Percentiles rank a stretch among this genome's conserved stretches.
These are phyloP conservation scores for Juncus effusus DNA, from an alignment of 176 grass and related monocot genomes.

Conservation along the genomic window DNA sequence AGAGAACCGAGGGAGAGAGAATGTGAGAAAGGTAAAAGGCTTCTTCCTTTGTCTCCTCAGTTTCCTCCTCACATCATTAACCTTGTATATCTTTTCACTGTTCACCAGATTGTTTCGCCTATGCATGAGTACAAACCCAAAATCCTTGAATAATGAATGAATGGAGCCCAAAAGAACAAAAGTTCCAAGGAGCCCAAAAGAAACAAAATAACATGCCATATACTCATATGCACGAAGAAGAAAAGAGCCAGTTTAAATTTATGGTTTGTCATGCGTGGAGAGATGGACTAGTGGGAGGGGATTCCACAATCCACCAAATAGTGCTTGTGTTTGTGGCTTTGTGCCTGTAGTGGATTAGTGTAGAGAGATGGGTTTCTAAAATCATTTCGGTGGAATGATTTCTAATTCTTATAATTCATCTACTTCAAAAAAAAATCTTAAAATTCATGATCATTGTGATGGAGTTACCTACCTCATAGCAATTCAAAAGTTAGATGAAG, in stretches of 20 bases:
- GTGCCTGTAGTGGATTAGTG: not conserved
- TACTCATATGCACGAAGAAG: not conserved
- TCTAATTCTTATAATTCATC: too few species aligned
- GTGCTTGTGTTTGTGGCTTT: slow-evolving; percentile 6
- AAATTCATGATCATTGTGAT: too few species aligned
- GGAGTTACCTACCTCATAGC: too few species aligned
- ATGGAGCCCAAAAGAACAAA: slow-evolving; percentile 22
- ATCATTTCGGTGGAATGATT: too few species aligned
- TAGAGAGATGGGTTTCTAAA: not conserved
- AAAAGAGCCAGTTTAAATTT: not conserved
- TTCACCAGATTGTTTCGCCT: slow-evolving; percentile 16
- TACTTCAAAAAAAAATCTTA: too few species aligned
- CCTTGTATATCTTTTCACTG: slow-evolving; percentile 16
- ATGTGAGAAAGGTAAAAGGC: slow-evolving; percentile 30
- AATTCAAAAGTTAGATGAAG: not conserved
- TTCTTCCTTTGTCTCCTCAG: slow-evolving; percentile 29
- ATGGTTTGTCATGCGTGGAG: slow-evolving; percentile 26
- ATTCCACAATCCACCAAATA: slow-evolving; percentile 29
- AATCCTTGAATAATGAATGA: not conserved
- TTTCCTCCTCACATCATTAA: slow-evolving; percentile 14
- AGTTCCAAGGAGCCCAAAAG: slow-evolving; percentile 14
- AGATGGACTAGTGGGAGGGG: slow-evolving; percentile 12
- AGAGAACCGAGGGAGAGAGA: not conserved
- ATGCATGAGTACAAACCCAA: not conserved
- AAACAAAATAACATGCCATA: slow-evolving; percentile 18